Conservation (phyloP, 148 eudicot species). For the Talinum fruticosum region DNA sequence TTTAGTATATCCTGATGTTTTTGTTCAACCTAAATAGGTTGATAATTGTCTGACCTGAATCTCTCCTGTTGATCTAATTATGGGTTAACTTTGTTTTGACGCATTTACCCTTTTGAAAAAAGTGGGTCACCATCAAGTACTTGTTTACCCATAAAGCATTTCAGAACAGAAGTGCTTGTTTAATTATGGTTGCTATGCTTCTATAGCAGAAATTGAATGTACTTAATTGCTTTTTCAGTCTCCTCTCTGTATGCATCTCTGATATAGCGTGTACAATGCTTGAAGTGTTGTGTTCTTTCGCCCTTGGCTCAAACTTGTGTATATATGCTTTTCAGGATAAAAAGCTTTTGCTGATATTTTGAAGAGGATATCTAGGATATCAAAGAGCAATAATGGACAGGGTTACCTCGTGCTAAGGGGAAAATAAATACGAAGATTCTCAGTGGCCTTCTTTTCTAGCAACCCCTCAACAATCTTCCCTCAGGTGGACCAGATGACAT, state of each 20-base stretch:
- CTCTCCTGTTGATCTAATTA: too few relatives aligned
- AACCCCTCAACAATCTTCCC: not conserved
- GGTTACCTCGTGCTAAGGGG: not conserved
- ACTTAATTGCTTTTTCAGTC: too few relatives aligned
- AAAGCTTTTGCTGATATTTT: slow-evolving; percentile 2
- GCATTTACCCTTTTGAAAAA: too few relatives aligned
- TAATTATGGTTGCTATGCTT: too few relatives aligned
- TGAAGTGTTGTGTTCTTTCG: not conserved
- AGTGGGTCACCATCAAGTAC: too few relatives aligned
- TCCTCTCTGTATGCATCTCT: not conserved
- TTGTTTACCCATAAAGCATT: too few relatives aligned
- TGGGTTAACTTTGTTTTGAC: too few relatives aligned
- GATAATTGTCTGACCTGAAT: too few relatives aligned
- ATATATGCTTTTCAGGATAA: not conserved
- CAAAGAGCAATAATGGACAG: slow-evolving; percentile 2
- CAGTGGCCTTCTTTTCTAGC: not conserved
- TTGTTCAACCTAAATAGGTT: too few relatives aligned
- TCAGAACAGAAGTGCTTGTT: too few relatives aligned
- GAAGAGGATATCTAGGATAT: slow-evolving; percentile 5
- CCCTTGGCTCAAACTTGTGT: not conserved
- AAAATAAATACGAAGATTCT: not conserved
- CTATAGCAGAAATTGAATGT: too few relatives aligned
- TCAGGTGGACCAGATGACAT: not conserved
- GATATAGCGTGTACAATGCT: not conserved
- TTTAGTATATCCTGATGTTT: too few relatives aligned